Base-by-base conservation (phyloP, 352 stramenopile genomes). In the Phytophthora pinifolia region DNA sequence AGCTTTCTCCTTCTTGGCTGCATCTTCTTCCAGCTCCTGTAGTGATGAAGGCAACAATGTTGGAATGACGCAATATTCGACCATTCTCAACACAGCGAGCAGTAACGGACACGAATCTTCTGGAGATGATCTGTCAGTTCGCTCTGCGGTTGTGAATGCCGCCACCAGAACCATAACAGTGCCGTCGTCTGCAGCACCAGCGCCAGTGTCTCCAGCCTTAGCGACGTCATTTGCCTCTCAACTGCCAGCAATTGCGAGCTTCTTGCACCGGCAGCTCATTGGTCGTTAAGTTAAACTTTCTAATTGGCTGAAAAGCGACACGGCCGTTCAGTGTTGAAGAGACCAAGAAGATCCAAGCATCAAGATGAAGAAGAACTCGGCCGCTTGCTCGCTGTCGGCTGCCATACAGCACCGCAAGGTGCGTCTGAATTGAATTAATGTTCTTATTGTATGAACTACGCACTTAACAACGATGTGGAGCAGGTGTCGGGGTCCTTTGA, bases 321-420 rank as follows among this genome's bases (percentile, higher is more conserved):
- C 25, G 25, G 25, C 25, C 25, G 4, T 29, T 29, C 25, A 29
- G 29, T 42, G 35, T 41, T 63, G 32, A 59, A 59, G 42, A 39
- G 12, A 39, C 8, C 29, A 56, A 15, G n/a, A 30, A 56, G 54
- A 57, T 39, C 32, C 17, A 20, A 45, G 25, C 25, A 29, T 29
- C 25, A 50, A 6, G 20, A 81, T 80, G 71, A 56, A 20, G 31
- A 80, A 76, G 57, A 64, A 62, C 51, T 67, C 65, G 22, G 61
- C 67, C 12, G 57, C 69, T 17, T 68, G 73, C 34, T 41, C 48
- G 6, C 61, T 83, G 54, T 84, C 73, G 45, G 69, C 76, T 12
- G 79, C 72, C 15, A 47, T 70, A 42, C 77, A 88, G 52, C 75
- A 90, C 41, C 77, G 77, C 61, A 83, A 72, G 38, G 79, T 81